Percentiles rank a stretch among this genome's conserved stretches.
Conservation (phyloP, 768 basidiomycete species). For the Asterophora parasitica region DNA sequence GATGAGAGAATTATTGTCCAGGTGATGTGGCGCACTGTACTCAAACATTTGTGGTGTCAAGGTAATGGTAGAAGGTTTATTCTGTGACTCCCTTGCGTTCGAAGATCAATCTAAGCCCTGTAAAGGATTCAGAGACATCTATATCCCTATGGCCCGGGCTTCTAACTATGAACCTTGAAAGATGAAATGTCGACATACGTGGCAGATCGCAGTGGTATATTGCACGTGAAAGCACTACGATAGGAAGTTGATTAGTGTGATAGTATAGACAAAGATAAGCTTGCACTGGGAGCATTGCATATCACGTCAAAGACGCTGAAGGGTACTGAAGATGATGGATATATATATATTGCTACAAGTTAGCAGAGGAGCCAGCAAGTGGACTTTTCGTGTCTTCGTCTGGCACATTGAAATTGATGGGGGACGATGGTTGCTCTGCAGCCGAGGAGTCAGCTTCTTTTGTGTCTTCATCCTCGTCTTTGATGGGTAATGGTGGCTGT, state of each 20-base stretch:
- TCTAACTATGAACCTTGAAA: no score
- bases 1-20: no score
- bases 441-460: conserved; percentile 1
- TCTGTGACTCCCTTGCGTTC: no score
- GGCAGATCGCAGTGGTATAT: no score
- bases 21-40: no score
- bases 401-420: neutral
- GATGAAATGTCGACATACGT: no score
- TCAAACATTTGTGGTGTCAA: no score
- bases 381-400: conserved; percentile 8
- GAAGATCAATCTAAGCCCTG: no score
- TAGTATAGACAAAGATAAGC: neutral
- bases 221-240: neutral
- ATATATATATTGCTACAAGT: neutral
- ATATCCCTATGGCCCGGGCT: no score
- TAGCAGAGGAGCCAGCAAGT: neutral
- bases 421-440: no score
- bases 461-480: conserved; percentile 12
- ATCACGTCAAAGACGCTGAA: neutral
- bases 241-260: neutral
- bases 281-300: neutral
- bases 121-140: no score
- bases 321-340: neutral
- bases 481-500: conserved; percentile 48
- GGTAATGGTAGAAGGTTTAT: no score